Conservation (phyloP, 805 yeast species). For the Nakazawaea molendinolei region DNA sequence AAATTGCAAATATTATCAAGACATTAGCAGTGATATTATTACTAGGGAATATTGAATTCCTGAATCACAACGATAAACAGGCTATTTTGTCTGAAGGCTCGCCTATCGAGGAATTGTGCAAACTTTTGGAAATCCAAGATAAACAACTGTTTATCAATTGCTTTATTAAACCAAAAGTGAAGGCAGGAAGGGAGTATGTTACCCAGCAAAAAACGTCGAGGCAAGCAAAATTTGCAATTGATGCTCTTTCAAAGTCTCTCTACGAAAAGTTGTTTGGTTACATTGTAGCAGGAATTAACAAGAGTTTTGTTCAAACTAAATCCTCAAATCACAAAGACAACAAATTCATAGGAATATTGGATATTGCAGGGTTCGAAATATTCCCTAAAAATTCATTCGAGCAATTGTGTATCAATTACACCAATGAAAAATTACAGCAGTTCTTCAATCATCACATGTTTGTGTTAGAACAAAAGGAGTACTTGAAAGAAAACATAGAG, state of each 20-base stretch:
- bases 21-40: conserved; percentile 72
- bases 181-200: conserved; percentile 85
- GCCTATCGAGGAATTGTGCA: conserved; percentile 45
- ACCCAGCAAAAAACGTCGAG: conserved; percentile 69
- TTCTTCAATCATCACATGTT: conserved; percentile 58
- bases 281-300: conserved; percentile 71
- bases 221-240: conserved; percentile 76
- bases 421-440: conserved; percentile 55
- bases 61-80: conserved; percentile 59
- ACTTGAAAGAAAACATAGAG: conserved; percentile 49
- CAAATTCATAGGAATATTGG: conserved; percentile 49
- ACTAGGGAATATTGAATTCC: conserved; percentile 78
- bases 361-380: conserved; percentile 59
- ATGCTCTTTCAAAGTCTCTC: conserved; percentile 80
- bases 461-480: conserved; percentile 54
- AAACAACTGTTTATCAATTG: conserved; percentile 48
- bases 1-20: conserved; percentile 52
- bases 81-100: conserved; percentile 56
- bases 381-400: conserved; percentile 52
- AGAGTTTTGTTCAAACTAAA: conserved; percentile 46
- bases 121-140: conserved; percentile 55
- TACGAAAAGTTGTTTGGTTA: conserved; percentile 80
- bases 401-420: conserved; percentile 53
- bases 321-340: conserved; percentile 15
- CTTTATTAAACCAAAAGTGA: conserved; percentile 73